These are phyloP conservation scores for Kuraishia molischiana DNA, from an alignment of 805 yeast genomes.

Conservation along the genomic window DNA sequence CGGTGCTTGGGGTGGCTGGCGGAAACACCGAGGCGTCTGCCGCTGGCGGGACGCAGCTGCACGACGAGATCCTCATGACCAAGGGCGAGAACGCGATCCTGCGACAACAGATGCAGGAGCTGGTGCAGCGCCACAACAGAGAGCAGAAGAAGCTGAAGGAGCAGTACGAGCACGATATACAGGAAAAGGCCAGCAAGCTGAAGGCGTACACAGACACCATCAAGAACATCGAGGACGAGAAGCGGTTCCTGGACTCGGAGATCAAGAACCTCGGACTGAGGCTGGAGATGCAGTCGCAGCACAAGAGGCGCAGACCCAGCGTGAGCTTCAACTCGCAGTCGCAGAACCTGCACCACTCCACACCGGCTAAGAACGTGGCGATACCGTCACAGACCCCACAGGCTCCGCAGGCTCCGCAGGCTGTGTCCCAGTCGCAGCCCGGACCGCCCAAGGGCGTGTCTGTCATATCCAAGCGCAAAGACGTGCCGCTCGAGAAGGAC, in stretches of 20 bases:
- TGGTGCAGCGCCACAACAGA: conserved; percentile 24
- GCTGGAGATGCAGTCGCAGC: background rate
- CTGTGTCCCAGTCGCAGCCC: background rate
- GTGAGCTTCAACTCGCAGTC: background rate
- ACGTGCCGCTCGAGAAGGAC: conserved; percentile 27
- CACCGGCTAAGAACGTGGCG: background rate
- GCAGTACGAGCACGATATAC: conserved; percentile 10
- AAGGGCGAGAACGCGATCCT: conserved; percentile 78
- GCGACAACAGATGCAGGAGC: conserved; percentile 47
- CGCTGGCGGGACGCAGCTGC: too few species aligned
- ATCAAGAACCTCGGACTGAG: background rate
- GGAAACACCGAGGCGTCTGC: too few species aligned
- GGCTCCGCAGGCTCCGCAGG: background rate
- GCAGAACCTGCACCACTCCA: background rate
- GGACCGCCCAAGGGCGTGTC: conserved; percentile 4
- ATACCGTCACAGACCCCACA: too few species aligned
- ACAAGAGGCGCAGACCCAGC: background rate
- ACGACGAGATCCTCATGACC: conserved; percentile 34
- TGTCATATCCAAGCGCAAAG: conserved; percentile 18
- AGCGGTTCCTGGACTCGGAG: conserved; percentile 31
- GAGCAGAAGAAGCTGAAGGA: conserved; percentile 29
- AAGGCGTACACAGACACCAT: conserved; percentile 21
- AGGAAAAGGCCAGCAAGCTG: conserved; percentile 14
- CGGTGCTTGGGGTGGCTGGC: too few species aligned
- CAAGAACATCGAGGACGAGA: conserved; percentile 40